A percentile compares a stretch with the other conserved stretches of the same genome.
phyloP scores from a whole-genome alignment of 352 stramenopile species.

The Pythium apleroticum region DNA sequence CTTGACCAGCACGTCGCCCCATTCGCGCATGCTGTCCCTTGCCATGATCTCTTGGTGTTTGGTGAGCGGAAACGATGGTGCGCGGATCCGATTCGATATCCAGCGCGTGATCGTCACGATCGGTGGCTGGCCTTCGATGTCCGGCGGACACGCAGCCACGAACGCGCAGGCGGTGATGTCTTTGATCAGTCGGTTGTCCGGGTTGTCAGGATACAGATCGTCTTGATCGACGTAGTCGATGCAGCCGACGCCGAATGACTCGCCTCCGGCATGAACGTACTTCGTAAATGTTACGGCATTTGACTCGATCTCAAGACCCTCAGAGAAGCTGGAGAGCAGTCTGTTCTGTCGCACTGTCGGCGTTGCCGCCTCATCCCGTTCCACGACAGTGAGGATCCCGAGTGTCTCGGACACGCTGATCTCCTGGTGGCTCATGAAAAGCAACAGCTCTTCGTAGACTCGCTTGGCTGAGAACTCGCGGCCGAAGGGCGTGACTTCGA shows the following conservation, averaged over 20 bases:
- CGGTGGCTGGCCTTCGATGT: conserved; percentile 7
- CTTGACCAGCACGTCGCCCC: conserved; percentile 26
- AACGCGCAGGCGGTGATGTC: conserved; percentile 17
- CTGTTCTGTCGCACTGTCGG: conserved; percentile 15
- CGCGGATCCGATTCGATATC: conserved; percentile 11
- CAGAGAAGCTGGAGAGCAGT: conserved; percentile 12
- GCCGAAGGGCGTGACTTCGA: conserved; percentile 25
- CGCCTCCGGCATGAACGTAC: conserved; percentile 7
- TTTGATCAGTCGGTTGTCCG: conserved; percentile 19
- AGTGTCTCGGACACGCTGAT: conserved; percentile 29
- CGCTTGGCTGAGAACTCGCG: neutral
- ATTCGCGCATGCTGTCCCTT: conserved; percentile 20
- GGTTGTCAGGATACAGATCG: conserved; percentile 37
- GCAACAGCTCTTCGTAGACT: conserved; percentile 21
- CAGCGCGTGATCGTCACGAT: conserved; percentile 20
- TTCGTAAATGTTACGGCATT: conserved; percentile 19
- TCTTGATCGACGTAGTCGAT: conserved; percentile 43
- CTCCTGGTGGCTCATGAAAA: conserved; percentile 23
- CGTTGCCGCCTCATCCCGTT: conserved; percentile 18
- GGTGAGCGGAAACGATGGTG: conserved; percentile 16
- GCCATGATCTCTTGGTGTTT: conserved; percentile 12
- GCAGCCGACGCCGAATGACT: conserved; percentile 12
- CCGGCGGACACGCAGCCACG: conserved; percentile 11
- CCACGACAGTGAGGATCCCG: conserved; percentile 23
- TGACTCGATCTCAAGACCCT: conserved; percentile 23